Conservation (phyloP, 192 early-diverging fungal species). For the Anaeromyces robustus region DNA sequence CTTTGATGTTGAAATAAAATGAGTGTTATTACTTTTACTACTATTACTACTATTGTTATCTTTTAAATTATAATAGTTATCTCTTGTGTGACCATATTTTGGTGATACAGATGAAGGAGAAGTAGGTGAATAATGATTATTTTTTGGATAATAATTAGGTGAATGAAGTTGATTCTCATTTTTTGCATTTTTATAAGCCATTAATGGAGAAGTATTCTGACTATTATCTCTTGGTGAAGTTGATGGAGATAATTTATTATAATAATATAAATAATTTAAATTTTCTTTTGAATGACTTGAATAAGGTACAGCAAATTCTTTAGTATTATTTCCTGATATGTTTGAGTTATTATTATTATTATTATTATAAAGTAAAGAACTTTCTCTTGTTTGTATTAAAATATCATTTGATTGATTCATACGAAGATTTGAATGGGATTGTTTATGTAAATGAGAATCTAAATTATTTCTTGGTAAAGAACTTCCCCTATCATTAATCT, state of each 20-base stretch:
- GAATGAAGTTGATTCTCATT: neutral
- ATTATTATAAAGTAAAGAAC: neutral
- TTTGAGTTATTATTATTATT: neutral
- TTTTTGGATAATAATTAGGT: too few species aligned
- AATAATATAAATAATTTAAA: neutral
- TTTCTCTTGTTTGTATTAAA: neutral
- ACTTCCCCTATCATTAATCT: neutral
- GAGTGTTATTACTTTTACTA: too few species aligned
- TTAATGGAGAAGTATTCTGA: neutral
- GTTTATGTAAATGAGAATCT: neutral
- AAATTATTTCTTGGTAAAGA: neutral
- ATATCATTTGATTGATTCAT: neutral
- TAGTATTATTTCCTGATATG: too few species aligned
- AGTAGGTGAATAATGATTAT: too few species aligned
- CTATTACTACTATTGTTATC: too few species aligned
- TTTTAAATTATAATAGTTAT: too few species aligned
- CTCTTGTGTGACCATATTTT: too few species aligned
- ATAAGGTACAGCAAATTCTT: neutral
- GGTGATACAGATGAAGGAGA: too few species aligned
- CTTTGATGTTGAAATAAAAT: too few species aligned
- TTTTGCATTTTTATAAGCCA: neutral
- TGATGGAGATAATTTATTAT: neutral
- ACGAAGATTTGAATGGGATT: neutral
- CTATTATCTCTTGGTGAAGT: neutral
- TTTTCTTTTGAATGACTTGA: neutral